Base-by-base conservation (phyloP, 352 stramenopile genomes). In the Phytopythium delawarense region DNA sequence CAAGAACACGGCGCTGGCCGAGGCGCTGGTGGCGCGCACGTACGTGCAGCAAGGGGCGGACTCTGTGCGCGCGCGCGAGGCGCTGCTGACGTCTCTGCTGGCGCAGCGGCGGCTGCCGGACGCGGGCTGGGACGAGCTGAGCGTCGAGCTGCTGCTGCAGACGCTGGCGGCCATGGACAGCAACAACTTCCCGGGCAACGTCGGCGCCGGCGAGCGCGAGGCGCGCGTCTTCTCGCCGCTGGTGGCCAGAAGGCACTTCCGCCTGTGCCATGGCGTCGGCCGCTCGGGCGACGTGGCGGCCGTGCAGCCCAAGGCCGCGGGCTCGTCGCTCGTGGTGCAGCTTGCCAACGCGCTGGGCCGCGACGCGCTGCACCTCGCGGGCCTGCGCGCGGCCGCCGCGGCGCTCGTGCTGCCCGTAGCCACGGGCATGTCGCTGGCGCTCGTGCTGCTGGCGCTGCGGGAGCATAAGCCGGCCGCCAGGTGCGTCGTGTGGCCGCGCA, bases 221-320 rank as follows among this genome's bases (percentile, higher is more conserved):
- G 97, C 94, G 54, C 85, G 97, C 35, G 89, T 99, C 7, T 91
- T 89, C 62, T 89, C 79, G 9, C 56, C 78, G 20, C 52, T 94
- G 1, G 83, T 94, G 20, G 79, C 79, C 16, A 80, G 90, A 39
- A 81, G 97, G 3, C 96, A 99, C 72, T 99, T 95, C 72, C 81
- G 92, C 55, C 66, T 98, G 8, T 87, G 86, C 25, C 98, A 99
- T 69, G 98, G 98, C 18, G 96, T 99, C 15, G 98, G 97, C 2
- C 84, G 98, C 40, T 98, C 91, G 18, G 98, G 97, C 7, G 97
- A 99, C 79, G 92, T 99, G n/a, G 96, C 91, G 21, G 97, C 98
- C 20, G 90, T 98, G 54, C 98, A 99, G 74, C 98, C 98, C 40
- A 99, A 99, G 70, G 98, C 98, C 2, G 97, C 97, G 3, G 98